phyloP scores from a whole-genome alignment of 1,139 yeast species.

The Diutina pseudorugosa region DNA sequence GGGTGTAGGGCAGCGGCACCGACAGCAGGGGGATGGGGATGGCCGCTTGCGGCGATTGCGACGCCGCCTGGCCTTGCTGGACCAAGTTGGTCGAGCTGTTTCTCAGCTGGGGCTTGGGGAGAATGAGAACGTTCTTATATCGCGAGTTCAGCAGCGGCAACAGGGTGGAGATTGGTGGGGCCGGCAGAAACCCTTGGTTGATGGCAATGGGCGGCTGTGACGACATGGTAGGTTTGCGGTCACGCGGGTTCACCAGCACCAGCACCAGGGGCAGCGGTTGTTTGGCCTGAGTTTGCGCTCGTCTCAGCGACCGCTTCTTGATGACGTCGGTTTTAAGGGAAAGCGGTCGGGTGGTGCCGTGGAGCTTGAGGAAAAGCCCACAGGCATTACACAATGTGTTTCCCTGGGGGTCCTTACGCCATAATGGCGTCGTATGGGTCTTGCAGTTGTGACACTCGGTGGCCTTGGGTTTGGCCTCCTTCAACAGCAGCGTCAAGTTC shows the following conservation, averaged over 20 bases:
- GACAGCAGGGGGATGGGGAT: conserved; percentile 9
- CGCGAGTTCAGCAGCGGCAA: conserved; percentile 10
- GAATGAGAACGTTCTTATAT: conserved; percentile 28
- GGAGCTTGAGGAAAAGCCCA: conserved; percentile 43
- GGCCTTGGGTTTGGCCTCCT: conserved; percentile 5
- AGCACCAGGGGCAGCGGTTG: not conserved
- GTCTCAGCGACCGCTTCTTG: conserved; percentile 38
- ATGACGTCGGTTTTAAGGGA: conserved; percentile 47
- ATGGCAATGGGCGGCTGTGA: conserved; percentile 6
- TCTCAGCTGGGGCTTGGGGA: conserved; percentile 24
- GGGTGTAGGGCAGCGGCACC: conserved; percentile 10
- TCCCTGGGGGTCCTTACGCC: conserved; percentile 47
- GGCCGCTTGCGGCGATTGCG: conserved; percentile 8
- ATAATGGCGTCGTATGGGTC: conserved; percentile 44
- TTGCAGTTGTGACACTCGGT: conserved; percentile 39
- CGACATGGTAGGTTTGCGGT: not conserved
- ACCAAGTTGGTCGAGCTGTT: not conserved
- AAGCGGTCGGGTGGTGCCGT: conserved; percentile 47
- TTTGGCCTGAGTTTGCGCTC: conserved; percentile 8
- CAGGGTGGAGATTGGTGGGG: conserved; percentile 5
- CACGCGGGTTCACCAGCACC: not conserved
- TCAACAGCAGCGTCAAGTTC: not conserved
- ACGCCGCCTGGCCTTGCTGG: conserved; percentile 8
- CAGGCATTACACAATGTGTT: conserved; percentile 51
- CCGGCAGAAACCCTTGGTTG: conserved; percentile 5